A percentile compares a stretch with the other conserved stretches of the same genome.
phyloP scores from a whole-genome alignment of 2,329 filamentous ascomycete species.

The Colletotrichum shisoi region DNA sequence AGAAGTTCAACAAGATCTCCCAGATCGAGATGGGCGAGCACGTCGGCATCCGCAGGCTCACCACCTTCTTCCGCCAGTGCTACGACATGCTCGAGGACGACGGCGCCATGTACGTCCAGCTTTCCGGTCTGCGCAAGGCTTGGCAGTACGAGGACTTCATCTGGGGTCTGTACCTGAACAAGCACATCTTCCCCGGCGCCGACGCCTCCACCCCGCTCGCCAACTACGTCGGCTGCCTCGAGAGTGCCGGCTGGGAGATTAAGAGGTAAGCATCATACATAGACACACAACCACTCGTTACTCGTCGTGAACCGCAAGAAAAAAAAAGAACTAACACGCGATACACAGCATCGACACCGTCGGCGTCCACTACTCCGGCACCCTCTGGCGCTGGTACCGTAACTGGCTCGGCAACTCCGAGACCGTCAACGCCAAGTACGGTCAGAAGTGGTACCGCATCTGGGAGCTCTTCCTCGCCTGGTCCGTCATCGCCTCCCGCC shows the following conservation, averaged over 20 bases:
- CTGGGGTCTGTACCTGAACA: conserved; percentile 99
- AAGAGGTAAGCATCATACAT: conserved; percentile 62
- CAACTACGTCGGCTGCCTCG: conserved; percentile 83
- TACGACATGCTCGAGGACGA: conserved; percentile 97
- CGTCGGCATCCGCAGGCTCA: conserved; percentile 91
- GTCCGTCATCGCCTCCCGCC: conserved; percentile 82
- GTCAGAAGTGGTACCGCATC: conserved; percentile 93
- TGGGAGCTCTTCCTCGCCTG: conserved; percentile 93
- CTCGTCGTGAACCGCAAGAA: background rate
- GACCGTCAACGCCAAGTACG: conserved; percentile 94
- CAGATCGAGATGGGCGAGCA: conserved; percentile 99
- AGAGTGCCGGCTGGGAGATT: conserved; percentile 84
- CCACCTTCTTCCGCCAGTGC: conserved; percentile 81
- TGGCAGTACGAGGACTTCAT: conserved; percentile 99
- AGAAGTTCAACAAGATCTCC: conserved; percentile 92
- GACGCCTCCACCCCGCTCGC: conserved; percentile 94
- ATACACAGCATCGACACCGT: conserved; percentile 76
- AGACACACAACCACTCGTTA: background rate
- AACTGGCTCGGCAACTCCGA: conserved; percentile 97
- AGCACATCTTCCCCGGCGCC: conserved; percentile 96
- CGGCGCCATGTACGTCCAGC: conserved; percentile 94
- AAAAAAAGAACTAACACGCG: background rate
- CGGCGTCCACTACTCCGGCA: conserved; percentile 96
- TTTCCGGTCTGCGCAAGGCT: conserved; percentile 88
- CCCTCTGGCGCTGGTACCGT: conserved; percentile 96